Percentiles rank a stretch among this genome's conserved stretches.
These are phyloP conservation scores for Ceratobasidium sp. DNA, from an alignment of 1,284 basidiomycete genomes.

Conservation along the genomic window DNA sequence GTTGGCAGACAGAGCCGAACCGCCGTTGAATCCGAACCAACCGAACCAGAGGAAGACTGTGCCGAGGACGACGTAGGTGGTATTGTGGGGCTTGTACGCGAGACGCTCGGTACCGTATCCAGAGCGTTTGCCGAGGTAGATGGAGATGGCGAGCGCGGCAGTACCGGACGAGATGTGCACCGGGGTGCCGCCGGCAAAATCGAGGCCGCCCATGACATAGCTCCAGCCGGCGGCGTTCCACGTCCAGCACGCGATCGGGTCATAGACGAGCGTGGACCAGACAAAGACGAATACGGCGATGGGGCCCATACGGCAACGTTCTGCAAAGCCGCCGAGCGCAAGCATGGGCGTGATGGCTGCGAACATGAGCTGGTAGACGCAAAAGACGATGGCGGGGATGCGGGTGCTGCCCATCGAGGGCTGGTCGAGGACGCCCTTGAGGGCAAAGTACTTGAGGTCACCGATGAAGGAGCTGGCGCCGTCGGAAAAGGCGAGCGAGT, in stretches of 20 bases:
- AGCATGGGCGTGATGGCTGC: slow-evolving; percentile 78
- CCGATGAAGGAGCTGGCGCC: slow-evolving; percentile 42
- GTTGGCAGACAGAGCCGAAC: slow-evolving; percentile 84
- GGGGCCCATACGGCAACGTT: slow-evolving; percentile 87
- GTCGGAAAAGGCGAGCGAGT: slow-evolving; percentile 54
- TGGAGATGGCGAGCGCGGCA: slow-evolving; percentile 88
- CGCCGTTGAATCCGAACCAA: slow-evolving; percentile 93
- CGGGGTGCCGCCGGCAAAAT: slow-evolving; percentile 93
- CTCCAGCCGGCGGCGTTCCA: slow-evolving; percentile 94
- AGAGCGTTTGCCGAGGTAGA: slow-evolving; percentile 81
- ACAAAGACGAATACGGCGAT: slow-evolving; percentile 87
- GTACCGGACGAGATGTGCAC: slow-evolving; percentile 93
- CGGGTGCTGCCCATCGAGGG: slow-evolving; percentile 75
- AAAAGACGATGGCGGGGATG: slow-evolving; percentile 86
- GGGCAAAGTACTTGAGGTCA: slow-evolving; percentile 70
- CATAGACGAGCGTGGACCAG: slow-evolving; percentile 94
- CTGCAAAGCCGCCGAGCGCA: slow-evolving; percentile 89
- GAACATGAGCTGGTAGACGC: slow-evolving; percentile 90
- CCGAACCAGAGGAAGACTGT: slow-evolving; percentile 97
- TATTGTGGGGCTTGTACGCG: slow-evolving; percentile 89
- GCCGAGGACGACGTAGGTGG: slow-evolving; percentile 88
- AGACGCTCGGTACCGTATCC: slow-evolving; percentile 93
- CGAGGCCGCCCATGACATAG: slow-evolving; percentile 77
- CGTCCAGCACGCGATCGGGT: slow-evolving; percentile 93
- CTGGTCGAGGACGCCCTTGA: slow-evolving; percentile 79